Base-by-base conservation (phyloP, 2,329 filamentous ascomycete genomes). In the Sphaerulina populicola region DNA sequence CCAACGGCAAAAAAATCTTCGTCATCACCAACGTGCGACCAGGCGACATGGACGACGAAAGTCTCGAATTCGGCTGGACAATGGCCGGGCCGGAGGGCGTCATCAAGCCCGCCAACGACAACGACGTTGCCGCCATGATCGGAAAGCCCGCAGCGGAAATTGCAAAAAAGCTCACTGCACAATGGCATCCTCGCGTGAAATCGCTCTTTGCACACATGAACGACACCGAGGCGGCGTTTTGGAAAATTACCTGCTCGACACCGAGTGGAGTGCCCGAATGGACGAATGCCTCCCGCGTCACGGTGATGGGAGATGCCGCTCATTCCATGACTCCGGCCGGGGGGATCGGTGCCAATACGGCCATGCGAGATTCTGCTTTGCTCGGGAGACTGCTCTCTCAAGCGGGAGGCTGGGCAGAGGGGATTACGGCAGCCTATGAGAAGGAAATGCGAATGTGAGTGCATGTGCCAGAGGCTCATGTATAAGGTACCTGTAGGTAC, bases 11-110 rank as follows among this genome's bases (percentile, higher is more conserved):
- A 6, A 64, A 63, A 6, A 66, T 80, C 1, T 78, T 75, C 50
- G 59, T 78, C 52, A 84, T 85, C 43, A 85, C 81, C 1, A 85
- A 85, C 47, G 78, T 85, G 0, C 75, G 81, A 1, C 63, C 79
- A 0, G 72, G 70, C 5, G 80, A 83, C 39, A 78, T 78, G 75
- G 70, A 83, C 57, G 72, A 83, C 54, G 75, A 78, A 0, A 63
- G 73, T 37, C 49, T 80, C 1, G 51, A 77, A 18, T 81, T 84
- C 53, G 81, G 81, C 2, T 85, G 81, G 81, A 84, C 81, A 0
- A 75, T 85, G 75, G 72, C 68, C 3, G 80, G 72, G 4, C 66
- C 74, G 14, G 79, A 80, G 0, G 80, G 80, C 2, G 74, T 78
- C 0, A 78, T 85, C 53, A 64, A 67, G 0, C 69, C 77, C 0